Evolutionary conservation across 371 early-diverging fungal genomes (phyloP).

Genomic region (Mucor indicus): DNA sequence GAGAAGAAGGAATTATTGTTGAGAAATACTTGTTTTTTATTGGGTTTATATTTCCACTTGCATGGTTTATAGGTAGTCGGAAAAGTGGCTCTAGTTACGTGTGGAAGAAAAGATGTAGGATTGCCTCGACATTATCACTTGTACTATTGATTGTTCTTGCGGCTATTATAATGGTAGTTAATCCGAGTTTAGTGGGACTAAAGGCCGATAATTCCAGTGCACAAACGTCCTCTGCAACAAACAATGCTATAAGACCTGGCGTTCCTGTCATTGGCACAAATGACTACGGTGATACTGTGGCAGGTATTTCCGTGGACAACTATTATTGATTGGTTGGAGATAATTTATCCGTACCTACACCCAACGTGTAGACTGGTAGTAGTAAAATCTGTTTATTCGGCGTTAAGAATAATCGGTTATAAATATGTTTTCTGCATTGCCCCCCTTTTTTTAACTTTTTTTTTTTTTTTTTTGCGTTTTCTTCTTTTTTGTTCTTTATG

Average conservation of each 20-base stretch:
- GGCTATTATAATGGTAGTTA: conserved; percentile 32
- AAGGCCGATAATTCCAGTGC: conserved; percentile 24
- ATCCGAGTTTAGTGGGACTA: conserved; percentile 35
- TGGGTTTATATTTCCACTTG: conserved; percentile 33
- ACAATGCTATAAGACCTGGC: conserved; percentile 34
- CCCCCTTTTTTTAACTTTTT: background rate
- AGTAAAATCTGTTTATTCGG: too few relatives aligned
- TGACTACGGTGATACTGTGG: conserved; percentile 30
- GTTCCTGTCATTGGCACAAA: conserved; percentile 37
- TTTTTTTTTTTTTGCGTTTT: background rate
- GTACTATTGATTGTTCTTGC: conserved; percentile 23
- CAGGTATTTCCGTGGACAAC: conserved; percentile 20
- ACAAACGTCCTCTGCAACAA: conserved; percentile 28
- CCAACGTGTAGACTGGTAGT: too few relatives aligned
- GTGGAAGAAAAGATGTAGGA: conserved; percentile 46
- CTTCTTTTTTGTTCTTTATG: background rate
- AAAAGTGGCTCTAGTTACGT: background rate
- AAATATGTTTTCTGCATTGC: too few relatives aligned
- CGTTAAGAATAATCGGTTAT: too few relatives aligned
- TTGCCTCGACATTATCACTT: conserved; percentile 34
- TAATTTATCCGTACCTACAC: background rate
- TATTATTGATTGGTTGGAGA: background rate
- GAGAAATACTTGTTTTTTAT: conserved; percentile 31
- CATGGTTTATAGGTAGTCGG: conserved; percentile 42
- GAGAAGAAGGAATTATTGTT: background rate